Base-by-base conservation (phyloP, 257 asterid genomes). In the Lycium barbarum region DNA sequence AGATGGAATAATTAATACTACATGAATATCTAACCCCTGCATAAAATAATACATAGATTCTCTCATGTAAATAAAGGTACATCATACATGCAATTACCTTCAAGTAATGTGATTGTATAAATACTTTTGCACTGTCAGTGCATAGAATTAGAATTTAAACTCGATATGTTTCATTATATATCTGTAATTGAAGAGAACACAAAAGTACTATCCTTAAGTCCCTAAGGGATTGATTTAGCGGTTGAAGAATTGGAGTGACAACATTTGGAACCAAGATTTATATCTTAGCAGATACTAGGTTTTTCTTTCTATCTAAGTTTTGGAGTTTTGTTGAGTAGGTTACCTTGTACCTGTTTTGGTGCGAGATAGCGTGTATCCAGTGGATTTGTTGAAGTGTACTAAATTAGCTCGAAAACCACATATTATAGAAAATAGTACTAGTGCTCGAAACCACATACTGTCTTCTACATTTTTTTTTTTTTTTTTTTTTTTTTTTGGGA, bases 111-210 rank as follows among this genome's bases (percentile, higher is more conserved):
- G 73, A 66, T 66, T 53, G n/a, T 14, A 2, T 55, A 55, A 5
- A 55, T 55, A 55, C n/a, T 55, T 15, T 55, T 35, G 26, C 71
- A 10, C 8, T 2, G 17, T 33, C 40, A 65, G 7, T 7, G 72
- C 72, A 65, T 26, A 26, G 33, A 26, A 26, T 40, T 33, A 33
- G 18, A 65, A 65, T 65, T 65, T 11, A 17, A 65, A 65, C 72
- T 33, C 9, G 2, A 33, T 84, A 71, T 33, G 33, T 59, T 87
- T 66, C 55, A 18, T 22, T 14, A 54, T 33, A 12, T 81, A 26
- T 79, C 3, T 84, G 76, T 35, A 35, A 47, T 67, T 67, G 74
- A 66, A 67, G 74, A 33, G 74, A 67, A 35, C 74, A 67, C 13
- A 35, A 33, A 33, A 66, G 73, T 66, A 1, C 47, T 66, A 66